Conservation (phyloP, 148 eudicot species). For the Pharnaceum exiguum region DNA sequence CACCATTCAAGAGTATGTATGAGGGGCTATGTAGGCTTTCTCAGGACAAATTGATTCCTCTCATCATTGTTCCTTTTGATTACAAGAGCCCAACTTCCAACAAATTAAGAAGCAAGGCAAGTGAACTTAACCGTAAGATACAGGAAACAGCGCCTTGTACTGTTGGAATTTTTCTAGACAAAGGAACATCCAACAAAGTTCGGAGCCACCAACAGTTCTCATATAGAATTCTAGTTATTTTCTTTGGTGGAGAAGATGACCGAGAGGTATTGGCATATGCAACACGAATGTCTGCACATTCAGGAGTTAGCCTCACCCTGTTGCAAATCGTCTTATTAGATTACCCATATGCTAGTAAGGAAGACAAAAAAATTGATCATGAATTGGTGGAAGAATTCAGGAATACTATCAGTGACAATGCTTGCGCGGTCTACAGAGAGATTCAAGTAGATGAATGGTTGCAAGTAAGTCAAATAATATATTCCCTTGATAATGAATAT, state of each 20-base stretch:
- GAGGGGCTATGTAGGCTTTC: slow-evolving; percentile 17
- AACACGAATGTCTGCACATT: slow-evolving; percentile 17
- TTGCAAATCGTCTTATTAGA: slow-evolving; percentile 1
- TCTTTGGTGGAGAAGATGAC: slow-evolving; percentile 24
- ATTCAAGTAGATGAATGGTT: slow-evolving; percentile 12
- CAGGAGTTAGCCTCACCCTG: slow-evolving; percentile 9
- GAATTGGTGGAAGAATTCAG: slow-evolving; percentile 11
- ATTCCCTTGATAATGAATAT: slow-evolving; percentile 8
- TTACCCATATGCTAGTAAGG: background rate
- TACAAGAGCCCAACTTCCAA: slow-evolving; percentile 1
- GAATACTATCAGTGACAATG: background rate
- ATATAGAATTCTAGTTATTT: slow-evolving; percentile 9
- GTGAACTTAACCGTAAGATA: slow-evolving; percentile 10
- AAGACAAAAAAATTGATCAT: background rate
- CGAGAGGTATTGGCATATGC: slow-evolving; percentile 24
- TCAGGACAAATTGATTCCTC: slow-evolving; percentile 17
- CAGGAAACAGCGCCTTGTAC: slow-evolving; percentile 20
- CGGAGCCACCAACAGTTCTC: slow-evolving; percentile 2
- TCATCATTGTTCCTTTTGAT: slow-evolving; percentile 24
- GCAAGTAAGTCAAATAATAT: slow-evolving; percentile 13
- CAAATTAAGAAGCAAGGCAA: background rate
- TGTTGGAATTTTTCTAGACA: slow-evolving; percentile 19
- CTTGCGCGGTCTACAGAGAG: background rate
- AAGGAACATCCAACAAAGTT: background rate
- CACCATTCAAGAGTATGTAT: slow-evolving; percentile 19